A percentile compares a stretch with the other conserved stretches of the same genome.
Evolutionary conservation across 192 early-diverging fungal species (phyloP).

Genomic region (Glomus cerebriforme): DNA sequence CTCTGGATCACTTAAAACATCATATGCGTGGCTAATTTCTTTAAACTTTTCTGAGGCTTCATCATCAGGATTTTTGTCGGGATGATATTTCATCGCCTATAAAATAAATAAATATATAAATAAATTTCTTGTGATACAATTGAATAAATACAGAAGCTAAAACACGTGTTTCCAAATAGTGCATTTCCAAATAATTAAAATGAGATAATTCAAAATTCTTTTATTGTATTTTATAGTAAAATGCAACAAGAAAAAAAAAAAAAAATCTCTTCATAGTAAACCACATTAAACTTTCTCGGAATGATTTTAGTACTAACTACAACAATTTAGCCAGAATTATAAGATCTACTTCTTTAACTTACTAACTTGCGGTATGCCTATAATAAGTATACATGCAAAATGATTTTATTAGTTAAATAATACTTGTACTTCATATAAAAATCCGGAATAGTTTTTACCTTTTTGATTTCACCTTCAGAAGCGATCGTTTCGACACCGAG

Average conservation of each 20-base stretch:
- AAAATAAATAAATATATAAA: slow-evolving; percentile 3
- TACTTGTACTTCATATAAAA: background rate
- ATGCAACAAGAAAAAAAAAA: too few relatives aligned
- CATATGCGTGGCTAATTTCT: slow-evolving; percentile 89
- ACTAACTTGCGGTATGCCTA: slow-evolving; percentile 62
- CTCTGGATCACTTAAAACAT: slow-evolving; percentile 79
- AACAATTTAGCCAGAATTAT: background rate
- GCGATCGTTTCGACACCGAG: slow-evolving; percentile 58
- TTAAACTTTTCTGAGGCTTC: slow-evolving; percentile 77
- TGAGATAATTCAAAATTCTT: too few relatives aligned
- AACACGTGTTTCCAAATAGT: background rate
- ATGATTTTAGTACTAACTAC: background rate
- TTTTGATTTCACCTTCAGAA: slow-evolving; percentile 49
- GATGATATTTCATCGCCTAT: slow-evolving; percentile 73
- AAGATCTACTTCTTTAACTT: slow-evolving; percentile 18
- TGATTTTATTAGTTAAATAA: background rate
- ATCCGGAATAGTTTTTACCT: slow-evolving; percentile 31
- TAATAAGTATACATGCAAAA: background rate
- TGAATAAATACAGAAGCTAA: background rate
- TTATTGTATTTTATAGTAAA: too few relatives aligned
- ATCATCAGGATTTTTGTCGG: slow-evolving; percentile 76
- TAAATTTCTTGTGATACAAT: background rate
- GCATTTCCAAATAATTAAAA: background rate
- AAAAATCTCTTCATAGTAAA: background rate
- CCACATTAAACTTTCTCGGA: background rate